Evolutionary conservation across 371 early-diverging fungal species (phyloP).

Genomic region (Coemansia sp.): DNA sequence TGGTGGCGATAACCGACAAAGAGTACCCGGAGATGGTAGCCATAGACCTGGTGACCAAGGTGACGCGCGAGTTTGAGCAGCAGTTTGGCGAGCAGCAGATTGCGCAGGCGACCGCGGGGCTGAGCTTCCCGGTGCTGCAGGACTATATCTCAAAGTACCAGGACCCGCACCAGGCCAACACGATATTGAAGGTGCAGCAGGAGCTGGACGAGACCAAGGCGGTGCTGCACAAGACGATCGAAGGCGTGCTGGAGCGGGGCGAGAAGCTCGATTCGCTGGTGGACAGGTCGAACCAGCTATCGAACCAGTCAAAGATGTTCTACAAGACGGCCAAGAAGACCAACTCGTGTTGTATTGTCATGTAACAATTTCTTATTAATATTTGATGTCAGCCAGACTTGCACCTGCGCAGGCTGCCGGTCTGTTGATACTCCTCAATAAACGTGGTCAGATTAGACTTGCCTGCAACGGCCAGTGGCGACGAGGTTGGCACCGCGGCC

Average conservation of each 20-base stretch:
- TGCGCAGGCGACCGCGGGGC: background rate
- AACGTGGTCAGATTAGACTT: constrained; percentile 28
- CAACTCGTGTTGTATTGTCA: constrained; percentile 81
- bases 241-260: constrained; percentile 92
- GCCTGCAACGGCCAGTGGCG: constrained; percentile 27
- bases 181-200: constrained; percentile 92
- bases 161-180: constrained; percentile 93
- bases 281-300: constrained; percentile 84
- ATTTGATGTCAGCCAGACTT: too few species aligned
- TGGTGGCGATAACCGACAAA: constrained; percentile 80
- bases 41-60: constrained; percentile 79
- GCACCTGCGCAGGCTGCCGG: constrained; percentile 24
- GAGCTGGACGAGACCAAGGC: constrained; percentile 98
- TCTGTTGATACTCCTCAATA: constrained; percentile 20
- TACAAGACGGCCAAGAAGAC: constrained; percentile 98
- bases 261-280: constrained; percentile 97
- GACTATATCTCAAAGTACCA: constrained; percentile 79
- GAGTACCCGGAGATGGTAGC: constrained; percentile 95
- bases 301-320: constrained; percentile 92
- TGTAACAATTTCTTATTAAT: too few species aligned
- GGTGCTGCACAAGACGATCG: constrained; percentile 97
- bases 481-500: constrained; percentile 1
- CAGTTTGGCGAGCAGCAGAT: constrained; percentile 28
- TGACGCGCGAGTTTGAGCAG: constrained; percentile 85
- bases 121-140: constrained; percentile 71